phyloP scores from a whole-genome alignment of 495 filamentous ascomycete species.

The Aspergillus affinis region DNA sequence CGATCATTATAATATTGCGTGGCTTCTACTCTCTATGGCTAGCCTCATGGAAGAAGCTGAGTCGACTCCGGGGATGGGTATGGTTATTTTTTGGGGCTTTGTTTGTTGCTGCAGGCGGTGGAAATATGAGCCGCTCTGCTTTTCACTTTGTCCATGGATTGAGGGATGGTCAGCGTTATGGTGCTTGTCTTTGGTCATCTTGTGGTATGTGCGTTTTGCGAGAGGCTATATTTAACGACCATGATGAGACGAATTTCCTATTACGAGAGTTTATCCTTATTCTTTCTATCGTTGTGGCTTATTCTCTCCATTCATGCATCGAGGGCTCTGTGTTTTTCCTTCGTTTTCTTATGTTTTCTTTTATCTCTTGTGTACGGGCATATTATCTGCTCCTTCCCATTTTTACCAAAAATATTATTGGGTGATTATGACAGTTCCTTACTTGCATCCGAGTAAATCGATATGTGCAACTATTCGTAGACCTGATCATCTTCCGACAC shows the following conservation, averaged over 20 bases:
- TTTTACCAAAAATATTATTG: not conserved
- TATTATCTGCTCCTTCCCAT: not conserved
- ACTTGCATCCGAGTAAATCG: not conserved
- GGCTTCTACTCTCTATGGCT: not conserved
- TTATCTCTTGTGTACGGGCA: conserved; percentile 11
- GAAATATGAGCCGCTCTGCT: conserved; percentile 13
- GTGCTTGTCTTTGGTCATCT: conserved; percentile 24
- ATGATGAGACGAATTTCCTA: conserved; percentile 52
- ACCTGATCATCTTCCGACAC: not conserved
- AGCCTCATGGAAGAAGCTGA: not conserved
- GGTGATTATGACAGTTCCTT: not conserved
- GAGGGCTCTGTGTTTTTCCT: conserved; percentile 5
- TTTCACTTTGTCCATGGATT: conserved; percentile 15
- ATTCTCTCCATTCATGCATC: conserved; percentile 18
- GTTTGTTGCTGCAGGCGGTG: conserved; percentile 1
- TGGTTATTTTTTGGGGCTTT: conserved; percentile 13
- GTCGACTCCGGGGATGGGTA: conserved; percentile 2
- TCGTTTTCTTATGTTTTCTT: not conserved
- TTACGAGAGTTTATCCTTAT: conserved; percentile 18
- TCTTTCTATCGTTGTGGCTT: conserved; percentile 26
- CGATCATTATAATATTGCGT: conserved; percentile 12
- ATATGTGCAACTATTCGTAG: not conserved
- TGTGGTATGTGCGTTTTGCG: conserved; percentile 21
- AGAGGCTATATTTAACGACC: conserved; percentile 41
- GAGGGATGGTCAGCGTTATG: conserved; percentile 26